phyloP scores from a whole-genome alignment of 768 basidiomycete species.

The Symmetrospora coprosmae region DNA sequence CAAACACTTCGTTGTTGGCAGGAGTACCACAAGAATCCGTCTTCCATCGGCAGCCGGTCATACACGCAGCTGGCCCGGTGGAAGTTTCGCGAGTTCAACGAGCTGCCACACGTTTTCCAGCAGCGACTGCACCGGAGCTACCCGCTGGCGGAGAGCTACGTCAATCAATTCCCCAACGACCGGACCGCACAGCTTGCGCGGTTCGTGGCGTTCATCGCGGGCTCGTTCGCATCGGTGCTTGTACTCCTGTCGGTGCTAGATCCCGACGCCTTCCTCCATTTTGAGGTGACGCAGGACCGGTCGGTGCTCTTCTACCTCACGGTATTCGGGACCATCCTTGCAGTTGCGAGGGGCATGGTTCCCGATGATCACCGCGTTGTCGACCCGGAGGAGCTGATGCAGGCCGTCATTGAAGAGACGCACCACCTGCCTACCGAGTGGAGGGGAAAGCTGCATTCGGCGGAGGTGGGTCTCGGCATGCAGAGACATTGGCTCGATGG shows the following conservation, averaged over 20 bases:
- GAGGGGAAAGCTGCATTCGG: slow-evolving; percentile 76
- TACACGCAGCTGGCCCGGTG: slow-evolving; percentile 92
- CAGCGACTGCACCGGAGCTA: slow-evolving; percentile 76
- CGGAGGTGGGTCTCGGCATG: slow-evolving; percentile 45
- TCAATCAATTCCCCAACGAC: slow-evolving; percentile 94
- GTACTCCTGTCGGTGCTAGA: slow-evolving; percentile 81
- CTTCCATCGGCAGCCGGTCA: slow-evolving; percentile 74
- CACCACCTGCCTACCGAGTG: slow-evolving; percentile 93
- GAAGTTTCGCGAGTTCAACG: slow-evolving; percentile 99
- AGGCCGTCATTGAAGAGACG: slow-evolving; percentile 79
- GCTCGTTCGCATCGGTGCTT: slow-evolving; percentile 91
- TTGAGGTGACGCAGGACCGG: slow-evolving; percentile 84
- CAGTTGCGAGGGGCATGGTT: slow-evolving; percentile 84
- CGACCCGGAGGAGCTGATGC: slow-evolving; percentile 84
- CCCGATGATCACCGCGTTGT: slow-evolving; percentile 86
- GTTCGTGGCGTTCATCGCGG: slow-evolving; percentile 93
- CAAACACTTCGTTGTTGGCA: slow-evolving; percentile 36
- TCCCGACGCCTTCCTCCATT: slow-evolving; percentile 79
- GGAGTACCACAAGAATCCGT: slow-evolving; percentile 99
- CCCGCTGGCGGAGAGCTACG: slow-evolving; percentile 81
- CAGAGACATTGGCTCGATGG: not conserved
- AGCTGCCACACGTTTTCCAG: slow-evolving; percentile 81
- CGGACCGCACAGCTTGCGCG: slow-evolving; percentile 77
- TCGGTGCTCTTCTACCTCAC: slow-evolving; percentile 87
- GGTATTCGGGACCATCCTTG: slow-evolving; percentile 72